Evolutionary conservation across 495 filamentous ascomycete genomes (phyloP).

Genomic region (Astrothelium subdiscretum): DNA sequence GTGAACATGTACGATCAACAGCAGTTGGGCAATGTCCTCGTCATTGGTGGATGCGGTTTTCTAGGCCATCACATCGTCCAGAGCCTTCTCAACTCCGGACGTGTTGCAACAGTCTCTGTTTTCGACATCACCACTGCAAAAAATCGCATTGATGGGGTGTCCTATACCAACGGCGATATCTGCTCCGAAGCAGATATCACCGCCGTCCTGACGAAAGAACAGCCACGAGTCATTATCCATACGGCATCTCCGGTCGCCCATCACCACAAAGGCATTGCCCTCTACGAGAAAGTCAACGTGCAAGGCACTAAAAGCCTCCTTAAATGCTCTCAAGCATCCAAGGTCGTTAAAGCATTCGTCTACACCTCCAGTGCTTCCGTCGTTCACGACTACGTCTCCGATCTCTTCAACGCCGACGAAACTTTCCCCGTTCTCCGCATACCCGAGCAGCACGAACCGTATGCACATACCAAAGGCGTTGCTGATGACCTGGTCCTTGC

Average conservation of each 20-base stretch:
- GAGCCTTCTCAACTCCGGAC: constrained; percentile 3
- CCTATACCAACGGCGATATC: constrained; percentile 2
- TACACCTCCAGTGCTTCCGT: constrained; percentile 88
- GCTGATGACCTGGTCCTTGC: constrained; percentile 76
- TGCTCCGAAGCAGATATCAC: background rate
- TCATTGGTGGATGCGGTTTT: constrained; percentile 44
- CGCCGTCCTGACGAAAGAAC: constrained; percentile 33
- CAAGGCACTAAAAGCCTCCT: constrained; percentile 76
- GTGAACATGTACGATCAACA: background rate
- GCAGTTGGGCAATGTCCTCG: constrained; percentile 32
- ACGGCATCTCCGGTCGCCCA: constrained; percentile 46
- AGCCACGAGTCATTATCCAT: constrained; percentile 83
- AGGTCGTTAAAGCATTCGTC: constrained; percentile 74
- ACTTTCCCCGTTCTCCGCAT: constrained; percentile 66
- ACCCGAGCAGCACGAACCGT: constrained; percentile 68
- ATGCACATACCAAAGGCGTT: constrained; percentile 59
- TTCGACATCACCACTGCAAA: constrained; percentile 1
- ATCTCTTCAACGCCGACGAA: constrained; percentile 85
- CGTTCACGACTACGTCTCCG: constrained; percentile 64
- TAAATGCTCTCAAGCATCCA: constrained; percentile 57
- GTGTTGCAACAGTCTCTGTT: background rate
- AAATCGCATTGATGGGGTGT: background rate
- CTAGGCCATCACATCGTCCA: constrained; percentile 40
- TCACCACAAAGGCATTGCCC: constrained; percentile 27
- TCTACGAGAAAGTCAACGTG: constrained; percentile 81